Evolutionary conservation across 148 eudicot genomes (phyloP).

Genomic region (Rhododendron vialii): DNA sequence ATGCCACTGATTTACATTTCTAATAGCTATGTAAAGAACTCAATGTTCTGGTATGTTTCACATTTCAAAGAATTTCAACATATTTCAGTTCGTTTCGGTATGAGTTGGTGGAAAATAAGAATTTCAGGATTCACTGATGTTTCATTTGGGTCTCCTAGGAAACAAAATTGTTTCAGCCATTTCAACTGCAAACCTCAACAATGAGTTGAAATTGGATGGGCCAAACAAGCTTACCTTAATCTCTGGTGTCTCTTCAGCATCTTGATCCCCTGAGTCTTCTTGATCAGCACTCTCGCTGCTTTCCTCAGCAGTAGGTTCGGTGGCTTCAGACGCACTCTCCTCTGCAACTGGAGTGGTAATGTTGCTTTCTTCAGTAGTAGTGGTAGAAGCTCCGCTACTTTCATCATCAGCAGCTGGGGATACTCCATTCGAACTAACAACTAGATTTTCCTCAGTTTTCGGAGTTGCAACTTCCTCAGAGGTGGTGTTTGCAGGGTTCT

Average conservation of each 20-base stretch:
- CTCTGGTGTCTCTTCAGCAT: conserved; percentile 58
- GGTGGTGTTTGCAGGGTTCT: conserved; percentile 27
- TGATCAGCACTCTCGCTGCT: conserved; percentile 42
- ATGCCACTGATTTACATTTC: not conserved
- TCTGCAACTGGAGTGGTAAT: conserved; percentile 25
- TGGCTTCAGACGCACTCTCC: conserved; percentile 22
- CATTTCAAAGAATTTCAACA: not conserved
- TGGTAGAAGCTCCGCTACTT: conserved; percentile 22
- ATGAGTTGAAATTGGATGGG: not conserved
- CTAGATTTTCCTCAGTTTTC: conserved; percentile 45
- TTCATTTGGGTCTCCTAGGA: not conserved
- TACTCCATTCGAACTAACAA: conserved; percentile 29
- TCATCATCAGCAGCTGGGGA: conserved; percentile 25
- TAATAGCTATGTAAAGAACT: not conserved
- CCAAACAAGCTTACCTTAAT: conserved; percentile 49
- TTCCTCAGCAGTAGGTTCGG: conserved; percentile 38
- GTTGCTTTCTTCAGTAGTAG: conserved; percentile 38
- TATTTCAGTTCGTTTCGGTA: not conserved
- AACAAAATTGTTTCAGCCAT: not conserved
- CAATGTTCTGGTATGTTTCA: not conserved
- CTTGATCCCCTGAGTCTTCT: conserved; percentile 38
- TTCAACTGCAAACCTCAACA: not conserved
- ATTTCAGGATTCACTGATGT: not conserved
- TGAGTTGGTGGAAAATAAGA: not conserved
- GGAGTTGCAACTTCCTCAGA: conserved; percentile 40